Percentiles rank a stretch among this genome's conserved stretches.
phyloP scores from a whole-genome alignment of 2,329 filamentous ascomycete species.

The Phaeosphaeria sp. region DNA sequence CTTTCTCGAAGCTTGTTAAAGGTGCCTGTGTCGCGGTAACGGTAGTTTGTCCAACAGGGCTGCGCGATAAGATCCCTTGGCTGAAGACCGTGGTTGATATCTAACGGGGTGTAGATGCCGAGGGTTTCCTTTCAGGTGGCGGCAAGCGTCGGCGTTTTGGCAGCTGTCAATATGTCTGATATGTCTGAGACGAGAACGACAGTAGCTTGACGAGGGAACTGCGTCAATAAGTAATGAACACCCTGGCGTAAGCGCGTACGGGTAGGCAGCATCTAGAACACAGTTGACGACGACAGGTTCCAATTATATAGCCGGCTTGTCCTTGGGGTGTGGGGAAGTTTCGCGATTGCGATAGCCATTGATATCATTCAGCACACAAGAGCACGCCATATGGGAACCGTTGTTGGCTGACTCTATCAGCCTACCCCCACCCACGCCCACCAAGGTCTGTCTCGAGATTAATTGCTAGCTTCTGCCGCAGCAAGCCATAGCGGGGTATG shows the following conservation, averaged over 20 bases:
- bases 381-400: constrained; percentile 44
- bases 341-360: constrained; percentile 40
- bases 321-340: constrained; percentile 34
- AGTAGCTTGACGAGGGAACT: constrained; percentile 17
- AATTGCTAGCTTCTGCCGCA: constrained; percentile 21
- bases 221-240: constrained; percentile 33
- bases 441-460: constrained; percentile 22
- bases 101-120: constrained; percentile 34
- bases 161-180: constrained; percentile 17
- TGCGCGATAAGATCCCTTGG: constrained; percentile 35
- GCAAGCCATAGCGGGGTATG: constrained; percentile 8
- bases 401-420: constrained; percentile 31
- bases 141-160: constrained; percentile 38
- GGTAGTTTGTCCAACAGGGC: constrained; percentile 21
- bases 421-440: constrained; percentile 25
- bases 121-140: constrained; percentile 35
- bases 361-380: constrained; percentile 44
- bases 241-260: constrained; percentile 16
- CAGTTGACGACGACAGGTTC: constrained; percentile 30
- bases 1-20: constrained; percentile 12
- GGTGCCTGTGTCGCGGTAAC: constrained; percentile 13
- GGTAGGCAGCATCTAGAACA: constrained; percentile 33
- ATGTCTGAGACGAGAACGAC: constrained; percentile 21
- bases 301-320: constrained; percentile 31
- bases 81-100: constrained; percentile 4